Evolutionary conservation across 2,329 filamentous ascomycete genomes (phyloP), one percentile per base, ranked within the genome.

Genomic region (Ascochyta lentis): DNA sequence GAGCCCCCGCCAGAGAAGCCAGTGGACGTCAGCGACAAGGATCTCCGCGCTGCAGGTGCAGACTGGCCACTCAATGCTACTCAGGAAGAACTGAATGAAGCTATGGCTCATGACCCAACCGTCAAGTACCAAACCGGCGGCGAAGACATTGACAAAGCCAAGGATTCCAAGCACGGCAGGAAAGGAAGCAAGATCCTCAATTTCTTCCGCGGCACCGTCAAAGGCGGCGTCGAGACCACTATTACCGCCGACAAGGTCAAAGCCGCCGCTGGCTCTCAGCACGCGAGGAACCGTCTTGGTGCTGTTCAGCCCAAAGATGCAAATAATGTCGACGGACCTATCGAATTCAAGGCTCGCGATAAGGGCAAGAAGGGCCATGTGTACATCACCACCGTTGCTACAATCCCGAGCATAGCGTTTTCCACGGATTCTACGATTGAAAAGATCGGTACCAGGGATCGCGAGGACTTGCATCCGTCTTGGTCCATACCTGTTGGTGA

Each of bases 331-430:
- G 81, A 83, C 0, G 91, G 92, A 0, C 92, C 92, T 0, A 80
- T 92, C 0, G 87, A 89, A n/a, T 96, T 95, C 77, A 86, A 88
- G 26, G 87, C 83, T 0, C 82, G 91, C 4, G 90, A 83, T 66
- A 80, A 86, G 19, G 90, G 91, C 8, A 84, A 87, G 64, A 89
- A 87, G 66, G 91, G 91, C 0, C 84, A 89, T 55, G 84, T 87
- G 0, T 92, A 90, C 67, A 86, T 95, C 59, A 86, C 84, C 0
- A 85, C 84, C 0, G 84, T 84, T 33, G 84, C 87, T 0, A 89
- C 87, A 0, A 86, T 86, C 6, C 89, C 90, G 0, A 86, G 85
- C 16, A 77, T 96, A 1, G 84, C 86, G 16, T 90, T 90, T 70
- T 86, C 83, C 9, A 81, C 83, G 0, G 83, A 86, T 47, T 73